Base-by-base conservation (phyloP, 2,329 filamentous ascomycete species). In the Fusarium napiforme region DNA sequence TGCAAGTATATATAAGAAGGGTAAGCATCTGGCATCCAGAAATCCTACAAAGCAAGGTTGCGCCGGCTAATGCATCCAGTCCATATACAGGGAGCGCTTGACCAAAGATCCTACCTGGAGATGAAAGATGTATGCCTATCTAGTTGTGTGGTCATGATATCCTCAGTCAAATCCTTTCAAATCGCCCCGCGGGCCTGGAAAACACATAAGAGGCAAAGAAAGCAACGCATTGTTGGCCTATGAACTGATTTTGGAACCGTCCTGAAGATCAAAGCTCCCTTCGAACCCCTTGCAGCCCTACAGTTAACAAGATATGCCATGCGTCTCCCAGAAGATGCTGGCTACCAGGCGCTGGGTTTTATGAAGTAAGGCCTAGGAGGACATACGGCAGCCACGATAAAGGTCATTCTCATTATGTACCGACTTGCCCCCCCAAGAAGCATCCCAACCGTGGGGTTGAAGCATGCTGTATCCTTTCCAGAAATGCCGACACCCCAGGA, bases 401-500 rank as follows among this genome's bases (percentile, higher is more conserved):
- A 50, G 47, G 11, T 7, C 6, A 23, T 50, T 23, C 30, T 30
- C 47, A 50, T 6, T 5, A 12, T 12, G 15, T n/a, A 49, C 18
- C 10, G 10, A 18, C 15, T 11, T 9, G 5, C 7, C 28, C 1
- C 15, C 15, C 21, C 5, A 49, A n/a, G 21, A 32, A 18, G 21
- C 9, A 26, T 10, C 19, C 9, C 7, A 18, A 11, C 15, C 14
- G 1, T 30, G 9, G 7, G 14, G 9, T 9, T 12, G 7, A 32
- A 49, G 46, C 15, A 49, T 32, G 28, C 15, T 49, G 28, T 32
- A n/a, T 49, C 12, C 21, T 4, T 49, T 32, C 28, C 15, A 30
- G 0, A n/a, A 21, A 18, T 49, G 10, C 7, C 4, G 19, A 3
- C 2, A 3, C 19, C 14, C 21, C 9, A 7, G 26, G 26, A 16